These are phyloP conservation scores for Teratosphaeriaceae sp. DNA, from an alignment of 2,329 filamentous ascomycete genomes.

Conservation along the genomic window DNA sequence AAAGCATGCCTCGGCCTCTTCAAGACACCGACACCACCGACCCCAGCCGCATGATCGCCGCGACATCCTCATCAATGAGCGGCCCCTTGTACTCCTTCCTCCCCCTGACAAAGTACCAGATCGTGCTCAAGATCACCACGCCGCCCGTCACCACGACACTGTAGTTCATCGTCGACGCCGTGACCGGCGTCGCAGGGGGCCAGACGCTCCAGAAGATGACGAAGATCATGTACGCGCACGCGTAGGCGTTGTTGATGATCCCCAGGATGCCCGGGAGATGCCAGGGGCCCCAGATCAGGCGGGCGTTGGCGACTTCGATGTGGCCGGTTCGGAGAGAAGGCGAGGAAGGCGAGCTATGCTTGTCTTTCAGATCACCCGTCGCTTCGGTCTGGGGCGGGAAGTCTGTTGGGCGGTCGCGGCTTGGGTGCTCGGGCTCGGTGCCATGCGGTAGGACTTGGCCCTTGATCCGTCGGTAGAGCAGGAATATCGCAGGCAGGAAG, in stretches of 20 bases:
- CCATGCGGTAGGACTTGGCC: constrained; percentile 34
- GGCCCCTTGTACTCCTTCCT: constrained; percentile 34
- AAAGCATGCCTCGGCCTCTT: not conserved
- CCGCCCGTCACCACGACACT: constrained; percentile 33
- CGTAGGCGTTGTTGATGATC: constrained; percentile 48
- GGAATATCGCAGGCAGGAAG: constrained; percentile 32
- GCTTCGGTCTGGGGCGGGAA: not conserved
- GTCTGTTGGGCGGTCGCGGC: not conserved
- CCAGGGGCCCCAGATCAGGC: constrained; percentile 51
- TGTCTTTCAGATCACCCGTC: not conserved
- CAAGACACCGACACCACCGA: constrained; percentile 12
- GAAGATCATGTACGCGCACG: constrained; percentile 48
- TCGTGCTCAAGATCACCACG: constrained; percentile 30
- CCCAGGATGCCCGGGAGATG: constrained; percentile 46
- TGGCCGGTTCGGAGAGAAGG: constrained; percentile 2
- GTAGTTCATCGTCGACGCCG: constrained; percentile 38
- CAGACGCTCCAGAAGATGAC: constrained; percentile 53
- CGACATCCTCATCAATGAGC: constrained; percentile 30
- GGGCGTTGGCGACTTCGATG: constrained; percentile 17
- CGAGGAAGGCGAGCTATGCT: not conserved
- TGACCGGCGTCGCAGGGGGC: constrained; percentile 33
- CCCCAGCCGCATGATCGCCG: constrained; percentile 21
- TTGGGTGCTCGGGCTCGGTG: constrained; percentile 19
- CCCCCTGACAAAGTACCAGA: constrained; percentile 32
- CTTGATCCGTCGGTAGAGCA: constrained; percentile 37